phyloP scores from a whole-genome alignment of 2,329 filamentous ascomycete species.

The Fusarium agapanthi region DNA sequence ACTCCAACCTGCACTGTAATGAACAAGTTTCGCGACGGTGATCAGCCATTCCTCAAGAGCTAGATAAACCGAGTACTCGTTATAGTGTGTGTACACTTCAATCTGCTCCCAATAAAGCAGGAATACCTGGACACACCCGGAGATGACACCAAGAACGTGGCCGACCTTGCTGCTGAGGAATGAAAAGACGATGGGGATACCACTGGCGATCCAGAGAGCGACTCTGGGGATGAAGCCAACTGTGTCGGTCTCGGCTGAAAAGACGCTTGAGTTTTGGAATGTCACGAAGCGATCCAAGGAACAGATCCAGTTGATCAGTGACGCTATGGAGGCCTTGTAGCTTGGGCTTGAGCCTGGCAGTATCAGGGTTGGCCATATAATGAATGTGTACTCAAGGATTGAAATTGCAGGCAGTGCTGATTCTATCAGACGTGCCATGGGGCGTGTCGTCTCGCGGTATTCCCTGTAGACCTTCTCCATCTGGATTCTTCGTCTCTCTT shows the following conservation, averaged over 20 bases:
- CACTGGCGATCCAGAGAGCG: background rate
- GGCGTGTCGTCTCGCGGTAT: no score
- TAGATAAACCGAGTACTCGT: background rate
- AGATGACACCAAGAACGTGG: background rate
- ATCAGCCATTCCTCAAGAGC: background rate
- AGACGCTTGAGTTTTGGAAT: background rate
- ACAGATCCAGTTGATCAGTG: no score
- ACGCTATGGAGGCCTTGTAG: no score
- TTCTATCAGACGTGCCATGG: fast-evolving
- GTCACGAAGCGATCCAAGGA: background rate
- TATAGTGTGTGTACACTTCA: background rate
- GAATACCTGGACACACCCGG: background rate
- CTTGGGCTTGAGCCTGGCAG: no score
- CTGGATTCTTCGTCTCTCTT: no score
- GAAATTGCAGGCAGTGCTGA: no score
- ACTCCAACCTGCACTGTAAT: background rate
- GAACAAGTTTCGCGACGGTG: fast-evolving
- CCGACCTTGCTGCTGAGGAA: no score
- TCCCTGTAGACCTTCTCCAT: no score
- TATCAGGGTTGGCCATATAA: no score
- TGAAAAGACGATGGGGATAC: no score
- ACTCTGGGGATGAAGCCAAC: background rate
- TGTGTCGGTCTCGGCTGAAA: background rate
- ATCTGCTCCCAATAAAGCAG: background rate
- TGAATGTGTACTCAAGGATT: no score